A percentile compares a stretch with the other conserved stretches of the same genome.
These are phyloP conservation scores for Ophiostoma angusticollis DNA, from an alignment of 2,329 filamentous ascomycete species.

Conservation along the genomic window DNA sequence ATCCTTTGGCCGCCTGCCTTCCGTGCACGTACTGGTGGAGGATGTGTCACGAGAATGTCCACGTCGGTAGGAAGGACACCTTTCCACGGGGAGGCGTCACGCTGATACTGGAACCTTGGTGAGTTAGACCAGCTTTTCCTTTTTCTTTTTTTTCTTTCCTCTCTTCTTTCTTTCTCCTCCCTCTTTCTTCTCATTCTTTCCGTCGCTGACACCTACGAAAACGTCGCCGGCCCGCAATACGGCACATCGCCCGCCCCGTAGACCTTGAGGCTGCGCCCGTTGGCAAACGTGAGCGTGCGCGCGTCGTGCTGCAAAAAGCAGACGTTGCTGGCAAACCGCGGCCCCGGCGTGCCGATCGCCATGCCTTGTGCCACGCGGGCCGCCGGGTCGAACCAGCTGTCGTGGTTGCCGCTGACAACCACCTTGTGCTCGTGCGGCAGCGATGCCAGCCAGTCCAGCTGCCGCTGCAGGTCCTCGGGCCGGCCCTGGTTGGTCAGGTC, in stretches of 20 bases:
- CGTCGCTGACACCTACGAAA: constrained; percentile 36
- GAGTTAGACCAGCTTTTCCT: no score
- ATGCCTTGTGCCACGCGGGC: constrained; percentile 46
- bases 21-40: constrained; percentile 45
- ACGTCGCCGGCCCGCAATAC: constrained; percentile 54
- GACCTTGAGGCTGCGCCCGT: constrained; percentile 48
- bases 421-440: constrained; percentile 72
- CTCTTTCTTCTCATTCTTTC: no score
- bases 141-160: no score
- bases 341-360: constrained; percentile 25
- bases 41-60: constrained; percentile 72
- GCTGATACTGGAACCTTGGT: constrained; percentile 58
- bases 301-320: constrained; percentile 63
- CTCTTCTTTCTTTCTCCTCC: no score
- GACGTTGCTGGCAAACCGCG: constrained; percentile 52
- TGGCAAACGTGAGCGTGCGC: constrained; percentile 48
- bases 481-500: constrained; percentile 69
- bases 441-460: constrained; percentile 67
- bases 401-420: constrained; percentile 78
- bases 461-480: constrained; percentile 60
- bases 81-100: constrained; percentile 55
- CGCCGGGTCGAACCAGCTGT: constrained; percentile 65
- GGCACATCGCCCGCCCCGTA: constrained; percentile 79
- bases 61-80: constrained; percentile 56
- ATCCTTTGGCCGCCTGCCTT: no score